Evolutionary conservation across 225 moss, liverwort and hornwort species (phyloP).

Genomic region (Climacium dendroides): DNA sequence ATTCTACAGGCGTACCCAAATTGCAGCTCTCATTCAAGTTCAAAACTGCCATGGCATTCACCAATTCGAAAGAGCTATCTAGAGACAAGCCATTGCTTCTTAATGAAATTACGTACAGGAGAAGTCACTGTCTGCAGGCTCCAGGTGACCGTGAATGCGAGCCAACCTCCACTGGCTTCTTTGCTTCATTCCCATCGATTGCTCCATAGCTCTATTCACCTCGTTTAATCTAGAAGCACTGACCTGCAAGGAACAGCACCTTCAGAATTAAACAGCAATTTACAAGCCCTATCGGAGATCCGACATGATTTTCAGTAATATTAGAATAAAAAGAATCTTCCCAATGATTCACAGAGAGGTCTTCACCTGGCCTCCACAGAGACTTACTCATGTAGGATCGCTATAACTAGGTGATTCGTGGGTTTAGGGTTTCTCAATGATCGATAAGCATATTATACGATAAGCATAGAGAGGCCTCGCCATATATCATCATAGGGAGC

Average conservation of each 20-base stretch:
- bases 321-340: not conserved
- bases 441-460: not conserved
- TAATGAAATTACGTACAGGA: constrained; percentile 2
- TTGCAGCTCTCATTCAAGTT: not conserved
- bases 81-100: not conserved
- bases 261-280: not conserved
- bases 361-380: not conserved
- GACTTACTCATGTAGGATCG: not conserved
- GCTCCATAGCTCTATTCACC: constrained; percentile 3
- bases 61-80: not conserved
- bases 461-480: not conserved
- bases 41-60: not conserved
- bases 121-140: constrained; percentile 18
- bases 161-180: constrained; percentile 50
- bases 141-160: constrained; percentile 45
- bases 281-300: not conserved
- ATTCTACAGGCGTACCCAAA: not conserved
- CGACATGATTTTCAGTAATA: not conserved
- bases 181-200: constrained; percentile 1
- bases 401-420: not conserved
- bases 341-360: no score
- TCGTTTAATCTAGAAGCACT: not conserved
- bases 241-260: not conserved
- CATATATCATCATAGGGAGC: not conserved
- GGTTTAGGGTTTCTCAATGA: not conserved